Evolutionary conservation across 208 protist genomes (phyloP).

Genomic region (Crithidia sp.): DNA sequence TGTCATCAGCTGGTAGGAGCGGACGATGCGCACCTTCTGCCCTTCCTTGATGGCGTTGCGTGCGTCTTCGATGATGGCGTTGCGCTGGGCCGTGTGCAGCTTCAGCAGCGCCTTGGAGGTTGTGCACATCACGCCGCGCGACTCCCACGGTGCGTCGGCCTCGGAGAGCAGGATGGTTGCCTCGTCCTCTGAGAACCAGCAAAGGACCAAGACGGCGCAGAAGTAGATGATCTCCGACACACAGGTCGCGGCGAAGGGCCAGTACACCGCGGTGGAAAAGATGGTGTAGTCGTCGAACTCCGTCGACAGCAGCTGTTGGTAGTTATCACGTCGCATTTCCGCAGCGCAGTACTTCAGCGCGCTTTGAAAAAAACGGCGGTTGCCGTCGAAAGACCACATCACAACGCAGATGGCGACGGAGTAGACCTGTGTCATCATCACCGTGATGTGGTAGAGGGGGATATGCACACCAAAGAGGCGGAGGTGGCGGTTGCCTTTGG

Average conservation of each 20-base stretch:
- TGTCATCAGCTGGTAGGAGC: slow-evolving; percentile 86
- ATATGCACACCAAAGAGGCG: slow-evolving; percentile 79
- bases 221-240: slow-evolving; percentile 64
- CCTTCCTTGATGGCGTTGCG: slow-evolving; percentile 67
- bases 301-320: slow-evolving; percentile 35
- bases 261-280: slow-evolving; percentile 74
- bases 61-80: slow-evolving; percentile 82
- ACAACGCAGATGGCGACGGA: slow-evolving; percentile 61
- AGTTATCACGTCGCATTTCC: slow-evolving; percentile 27
- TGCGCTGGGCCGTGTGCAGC: slow-evolving; percentile 84
- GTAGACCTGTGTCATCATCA: slow-evolving; percentile 61
- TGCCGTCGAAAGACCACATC: slow-evolving; percentile 58
- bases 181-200: slow-evolving; percentile 52
- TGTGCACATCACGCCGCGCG: slow-evolving; percentile 55
- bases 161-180: slow-evolving; percentile 72
- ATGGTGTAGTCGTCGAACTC: slow-evolving; percentile 77
- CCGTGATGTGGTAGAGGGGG: slow-evolving; percentile 78
- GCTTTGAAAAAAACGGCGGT: slow-evolving; percentile 54
- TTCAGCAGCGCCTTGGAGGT: slow-evolving; percentile 74
- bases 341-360: slow-evolving; percentile 59
- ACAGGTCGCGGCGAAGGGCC: slow-evolving; percentile 66
- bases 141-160: slow-evolving; percentile 83
- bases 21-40: slow-evolving; percentile 80
- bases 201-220: slow-evolving; percentile 38
- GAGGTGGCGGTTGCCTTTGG: slow-evolving; percentile 64